Percentiles rank a stretch among this genome's conserved stretches.
Conservation (phyloP, 352 stramenopile genomes). For the Thalassiosira mediterranea region DNA sequence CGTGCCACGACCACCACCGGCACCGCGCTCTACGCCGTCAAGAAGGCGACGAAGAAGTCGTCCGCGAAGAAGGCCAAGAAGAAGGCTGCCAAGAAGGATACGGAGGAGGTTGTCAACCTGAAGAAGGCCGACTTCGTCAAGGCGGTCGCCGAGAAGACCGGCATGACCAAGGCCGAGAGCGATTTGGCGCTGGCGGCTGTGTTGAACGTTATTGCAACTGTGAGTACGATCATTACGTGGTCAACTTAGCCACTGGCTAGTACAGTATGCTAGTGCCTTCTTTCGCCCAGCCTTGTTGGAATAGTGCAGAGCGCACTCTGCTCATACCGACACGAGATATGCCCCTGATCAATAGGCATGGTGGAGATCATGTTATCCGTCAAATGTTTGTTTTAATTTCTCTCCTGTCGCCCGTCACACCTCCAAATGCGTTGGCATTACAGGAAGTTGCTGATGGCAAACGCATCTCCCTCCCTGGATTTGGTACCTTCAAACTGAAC, state of each 20-base stretch:
- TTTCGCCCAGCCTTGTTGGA: constrained; percentile 4
- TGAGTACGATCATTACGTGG: constrained; percentile 42
- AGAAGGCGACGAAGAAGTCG: constrained; percentile 37
- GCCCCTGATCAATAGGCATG: too few species aligned
- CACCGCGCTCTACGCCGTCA: constrained; percentile 14
- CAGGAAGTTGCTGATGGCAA: constrained; percentile 64
- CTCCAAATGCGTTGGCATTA: constrained; percentile 50
- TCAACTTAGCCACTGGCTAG: too few species aligned
- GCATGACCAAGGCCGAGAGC: constrained; percentile 74
- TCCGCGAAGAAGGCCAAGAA: constrained; percentile 32
- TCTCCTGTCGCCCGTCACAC: too few species aligned
- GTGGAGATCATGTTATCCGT: too few species aligned
- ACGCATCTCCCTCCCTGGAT: constrained; percentile 69
- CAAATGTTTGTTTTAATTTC: too few species aligned
- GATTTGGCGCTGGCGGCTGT: constrained; percentile 69
- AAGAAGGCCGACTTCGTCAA: constrained; percentile 80
- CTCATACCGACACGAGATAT: too few species aligned
- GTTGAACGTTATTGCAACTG: constrained; percentile 72
- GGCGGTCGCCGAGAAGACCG: constrained; percentile 67
- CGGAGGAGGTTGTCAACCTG: constrained; percentile 60
- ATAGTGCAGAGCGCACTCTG: too few species aligned
- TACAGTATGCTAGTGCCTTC: too few species aligned
- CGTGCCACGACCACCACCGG: constrained; percentile 7
- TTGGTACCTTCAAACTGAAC: constrained; percentile 80
- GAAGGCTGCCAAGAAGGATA: constrained; percentile 14